Conservation (phyloP, 164 flowering plant species). For the Litsea cubeba region DNA sequence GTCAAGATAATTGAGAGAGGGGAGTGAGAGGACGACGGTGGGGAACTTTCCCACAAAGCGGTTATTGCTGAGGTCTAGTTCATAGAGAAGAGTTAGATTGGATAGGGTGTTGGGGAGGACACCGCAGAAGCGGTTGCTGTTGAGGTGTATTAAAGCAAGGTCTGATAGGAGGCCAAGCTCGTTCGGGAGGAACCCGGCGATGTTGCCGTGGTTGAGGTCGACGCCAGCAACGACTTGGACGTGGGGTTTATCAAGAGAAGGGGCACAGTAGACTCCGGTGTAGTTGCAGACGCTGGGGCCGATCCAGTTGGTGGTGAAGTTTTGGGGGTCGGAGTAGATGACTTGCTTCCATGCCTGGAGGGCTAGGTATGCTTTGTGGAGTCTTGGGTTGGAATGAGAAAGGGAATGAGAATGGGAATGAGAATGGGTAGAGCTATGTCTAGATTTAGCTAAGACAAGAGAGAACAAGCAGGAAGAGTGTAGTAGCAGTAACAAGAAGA, state of each 20-base stretch:
- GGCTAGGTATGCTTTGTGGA: conserved; percentile 57
- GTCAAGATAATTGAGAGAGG: conserved; percentile 56
- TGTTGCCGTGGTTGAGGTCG: conserved; percentile 59
- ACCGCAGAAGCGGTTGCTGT: conserved; percentile 77
- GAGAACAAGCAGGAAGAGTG: conserved; percentile 18
- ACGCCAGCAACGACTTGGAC: conserved; percentile 60
- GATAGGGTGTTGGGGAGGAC: conserved; percentile 45
- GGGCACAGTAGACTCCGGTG: conserved; percentile 50
- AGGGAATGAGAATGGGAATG: conserved; percentile 15
- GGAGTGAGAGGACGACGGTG: conserved; percentile 49
- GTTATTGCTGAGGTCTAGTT: conserved; percentile 82
- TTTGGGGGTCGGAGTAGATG: conserved; percentile 70
- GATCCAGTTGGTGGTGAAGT: conserved; percentile 64
- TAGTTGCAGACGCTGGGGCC: conserved; percentile 70
- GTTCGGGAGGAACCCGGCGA: conserved; percentile 63
- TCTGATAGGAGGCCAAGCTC: conserved; percentile 68
- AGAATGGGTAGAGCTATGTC: conserved; percentile 15
- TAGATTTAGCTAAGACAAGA: conserved; percentile 27
- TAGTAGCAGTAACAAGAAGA: conserved; percentile 31
- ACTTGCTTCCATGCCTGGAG: conserved; percentile 78
- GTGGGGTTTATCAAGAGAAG: conserved; percentile 32
- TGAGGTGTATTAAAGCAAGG: conserved; percentile 66
- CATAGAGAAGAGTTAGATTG: conserved; percentile 54
- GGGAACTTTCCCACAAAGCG: conserved; percentile 72
- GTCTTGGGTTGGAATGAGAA: conserved; percentile 37